Conservation (phyloP, 352 stramenopile genomes). For the Blastocystis sp. region DNA sequence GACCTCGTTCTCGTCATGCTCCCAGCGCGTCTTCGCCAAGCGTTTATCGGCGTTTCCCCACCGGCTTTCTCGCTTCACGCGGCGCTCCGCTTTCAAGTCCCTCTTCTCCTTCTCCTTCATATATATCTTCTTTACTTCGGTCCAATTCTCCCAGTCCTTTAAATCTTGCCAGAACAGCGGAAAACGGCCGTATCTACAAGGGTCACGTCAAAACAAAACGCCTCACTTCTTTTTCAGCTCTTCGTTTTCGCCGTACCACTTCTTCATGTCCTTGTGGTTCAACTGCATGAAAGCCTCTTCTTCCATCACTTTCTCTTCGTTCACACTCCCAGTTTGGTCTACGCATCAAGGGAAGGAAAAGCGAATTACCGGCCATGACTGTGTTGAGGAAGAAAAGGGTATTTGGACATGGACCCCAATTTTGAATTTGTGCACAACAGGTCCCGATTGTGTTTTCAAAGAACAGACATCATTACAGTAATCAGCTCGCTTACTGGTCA, state of each 20-base stretch:
- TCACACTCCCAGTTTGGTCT: constrained; percentile 2
- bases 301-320: constrained; percentile 80
- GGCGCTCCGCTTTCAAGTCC: constrained; percentile 29
- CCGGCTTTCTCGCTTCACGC: constrained; percentile 40
- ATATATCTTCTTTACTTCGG: constrained; percentile 81
- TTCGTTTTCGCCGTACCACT: constrained; percentile 82
- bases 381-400: background rate
- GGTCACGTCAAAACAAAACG: background rate
- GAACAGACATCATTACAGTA: constrained; percentile 74
- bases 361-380: background rate
- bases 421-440: background rate
- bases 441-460: background rate
- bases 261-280: constrained; percentile 84
- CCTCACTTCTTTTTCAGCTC: constrained; percentile 72
- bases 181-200: constrained; percentile 78
- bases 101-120: constrained; percentile 78
- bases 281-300: constrained; percentile 85
- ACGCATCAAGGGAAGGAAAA: background rate
- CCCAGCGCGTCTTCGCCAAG: constrained; percentile 11
- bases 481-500: constrained; percentile 82
- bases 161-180: constrained; percentile 85
- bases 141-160: constrained; percentile 81
- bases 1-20: constrained; percentile 63
- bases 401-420: background rate
- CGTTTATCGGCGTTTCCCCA: constrained; percentile 64